These are phyloP conservation scores for Xerocomellus intermedius DNA, from an alignment of 768 basidiomycete genomes.

Conservation along the genomic window DNA sequence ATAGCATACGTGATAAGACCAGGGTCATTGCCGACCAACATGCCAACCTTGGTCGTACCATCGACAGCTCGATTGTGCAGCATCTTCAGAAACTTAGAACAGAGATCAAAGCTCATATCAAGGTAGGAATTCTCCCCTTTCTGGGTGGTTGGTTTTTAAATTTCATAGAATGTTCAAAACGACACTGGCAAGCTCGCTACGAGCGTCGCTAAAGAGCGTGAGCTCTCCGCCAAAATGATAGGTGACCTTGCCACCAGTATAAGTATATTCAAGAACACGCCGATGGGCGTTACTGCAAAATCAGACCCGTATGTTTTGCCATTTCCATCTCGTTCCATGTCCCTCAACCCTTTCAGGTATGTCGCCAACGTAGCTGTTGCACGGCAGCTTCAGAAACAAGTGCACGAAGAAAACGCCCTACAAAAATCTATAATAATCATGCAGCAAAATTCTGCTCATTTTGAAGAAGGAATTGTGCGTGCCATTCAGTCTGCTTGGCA, in stretches of 20 bases:
- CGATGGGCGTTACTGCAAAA: constrained; percentile 73
- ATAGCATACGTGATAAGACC: constrained; percentile 89
- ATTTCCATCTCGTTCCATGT: background rate
- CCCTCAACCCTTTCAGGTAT: constrained; percentile 40
- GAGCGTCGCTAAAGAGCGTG: constrained; percentile 86
- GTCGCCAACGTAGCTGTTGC: constrained; percentile 69
- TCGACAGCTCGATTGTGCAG: constrained; percentile 96
- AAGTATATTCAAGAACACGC: constrained; percentile 93
- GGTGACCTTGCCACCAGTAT: constrained; percentile 85
- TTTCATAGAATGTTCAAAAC: constrained; percentile 79
- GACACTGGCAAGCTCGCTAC: constrained; percentile 92
- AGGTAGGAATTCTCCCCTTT: constrained; percentile 43
- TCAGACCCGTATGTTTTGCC: constrained; percentile 11
- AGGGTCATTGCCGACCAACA: constrained; percentile 93
- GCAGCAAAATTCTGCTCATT: constrained; percentile 96
- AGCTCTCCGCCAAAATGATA: constrained; percentile 79
- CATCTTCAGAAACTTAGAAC: constrained; percentile 92
- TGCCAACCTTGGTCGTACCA: constrained; percentile 92
- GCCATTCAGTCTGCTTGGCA: constrained; percentile 96
- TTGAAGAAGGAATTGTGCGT: constrained; percentile 95
- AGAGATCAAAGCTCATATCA: constrained; percentile 98
- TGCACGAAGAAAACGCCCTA: constrained; percentile 95
- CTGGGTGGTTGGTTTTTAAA: background rate
- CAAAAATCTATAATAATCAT: constrained; percentile 98
- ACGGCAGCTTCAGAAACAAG: constrained; percentile 85